These are phyloP conservation scores for Phaffomyces antillensis DNA, from an alignment of 805 yeast species.

Conservation along the genomic window DNA sequence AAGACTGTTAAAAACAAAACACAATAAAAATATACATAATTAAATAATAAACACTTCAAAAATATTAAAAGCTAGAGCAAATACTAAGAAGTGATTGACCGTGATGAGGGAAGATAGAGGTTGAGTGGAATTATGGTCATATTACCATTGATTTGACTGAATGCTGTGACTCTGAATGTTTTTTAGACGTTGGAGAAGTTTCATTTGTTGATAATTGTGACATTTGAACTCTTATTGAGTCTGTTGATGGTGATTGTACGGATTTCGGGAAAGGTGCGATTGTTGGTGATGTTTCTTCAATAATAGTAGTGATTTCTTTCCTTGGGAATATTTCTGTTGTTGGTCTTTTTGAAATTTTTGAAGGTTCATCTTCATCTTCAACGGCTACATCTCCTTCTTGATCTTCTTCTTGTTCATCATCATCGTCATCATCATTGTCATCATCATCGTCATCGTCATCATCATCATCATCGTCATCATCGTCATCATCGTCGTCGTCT, in stretches of 20 bases:
- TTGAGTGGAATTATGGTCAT: background rate
- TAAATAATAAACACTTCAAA: background rate
- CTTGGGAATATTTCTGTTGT: slow-evolving; percentile 3
- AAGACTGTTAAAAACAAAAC: too few relatives aligned
- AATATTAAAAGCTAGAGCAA: background rate
- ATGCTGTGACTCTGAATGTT: background rate
- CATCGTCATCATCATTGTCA: slow-evolving; percentile 6
- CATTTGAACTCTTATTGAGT: background rate
- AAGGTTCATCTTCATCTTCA: slow-evolving; percentile 30
- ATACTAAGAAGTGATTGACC: background rate
- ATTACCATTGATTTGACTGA: slow-evolving; percentile 10
- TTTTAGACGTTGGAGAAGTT: slow-evolving; percentile 2
- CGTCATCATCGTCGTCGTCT: slow-evolving; percentile 3
- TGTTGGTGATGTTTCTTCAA: slow-evolving; percentile 2
- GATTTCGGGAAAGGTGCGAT: background rate
- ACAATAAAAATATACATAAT: too few relatives aligned
- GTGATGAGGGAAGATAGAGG: background rate
- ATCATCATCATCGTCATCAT: slow-evolving; percentile 6
- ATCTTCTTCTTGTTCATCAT: slow-evolving; percentile 6
- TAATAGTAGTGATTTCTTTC: slow-evolving; percentile 2
- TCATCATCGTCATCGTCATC: slow-evolving; percentile 3
- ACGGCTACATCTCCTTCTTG: slow-evolving; percentile 13
- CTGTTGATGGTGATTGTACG: background rate
- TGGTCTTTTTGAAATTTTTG: slow-evolving; percentile 27
- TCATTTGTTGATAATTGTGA: background rate